A percentile compares a stretch with the other conserved stretches of the same genome.
phyloP scores from a whole-genome alignment of 352 stramenopile species.

The Phytophthora tubulina region DNA sequence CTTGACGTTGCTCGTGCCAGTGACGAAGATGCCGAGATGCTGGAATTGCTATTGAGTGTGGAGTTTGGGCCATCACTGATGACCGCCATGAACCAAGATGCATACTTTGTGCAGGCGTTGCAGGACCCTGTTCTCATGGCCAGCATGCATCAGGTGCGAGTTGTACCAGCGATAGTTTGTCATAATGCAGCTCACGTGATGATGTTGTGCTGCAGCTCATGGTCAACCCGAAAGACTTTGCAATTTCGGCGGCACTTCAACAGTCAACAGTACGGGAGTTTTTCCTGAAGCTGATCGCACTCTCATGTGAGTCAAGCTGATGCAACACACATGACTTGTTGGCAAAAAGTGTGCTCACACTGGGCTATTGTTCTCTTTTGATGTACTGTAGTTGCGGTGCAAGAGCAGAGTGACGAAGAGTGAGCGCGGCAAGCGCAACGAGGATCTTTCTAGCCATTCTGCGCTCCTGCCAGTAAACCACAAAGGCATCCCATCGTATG shows the following conservation, averaged over 20 bases:
- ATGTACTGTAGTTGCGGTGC: slow-evolving; percentile 36
- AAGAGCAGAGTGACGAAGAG: slow-evolving; percentile 37
- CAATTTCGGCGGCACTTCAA: slow-evolving; percentile 39
- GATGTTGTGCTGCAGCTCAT: slow-evolving; percentile 54
- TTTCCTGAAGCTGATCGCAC: slow-evolving; percentile 70
- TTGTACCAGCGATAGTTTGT: not conserved
- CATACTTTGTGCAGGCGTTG: slow-evolving; percentile 65
- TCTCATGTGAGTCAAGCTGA: slow-evolving; percentile 53
- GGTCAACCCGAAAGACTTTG: slow-evolving; percentile 57
- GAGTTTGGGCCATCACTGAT: slow-evolving; percentile 62
- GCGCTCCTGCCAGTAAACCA: not conserved
- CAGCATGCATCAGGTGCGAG: slow-evolving; percentile 68
- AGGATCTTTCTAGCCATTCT: not conserved
- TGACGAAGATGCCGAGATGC: slow-evolving; percentile 42
- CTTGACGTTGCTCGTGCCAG: not conserved
- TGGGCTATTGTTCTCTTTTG: slow-evolving; percentile 7
- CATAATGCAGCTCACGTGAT: slow-evolving; percentile 5
- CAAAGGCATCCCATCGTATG: slow-evolving; percentile 29
- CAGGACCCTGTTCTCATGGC: slow-evolving; percentile 60
- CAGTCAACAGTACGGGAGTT: slow-evolving; percentile 61
- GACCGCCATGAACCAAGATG: slow-evolving; percentile 65
- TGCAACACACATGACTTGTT: not conserved
- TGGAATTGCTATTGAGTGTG: slow-evolving; percentile 57
- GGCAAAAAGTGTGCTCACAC: not conserved
- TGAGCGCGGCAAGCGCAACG: slow-evolving; percentile 18